Base-by-base conservation (phyloP, 225 moss, liverwort and hornwort species). In the Marchantia paleacea region DNA sequence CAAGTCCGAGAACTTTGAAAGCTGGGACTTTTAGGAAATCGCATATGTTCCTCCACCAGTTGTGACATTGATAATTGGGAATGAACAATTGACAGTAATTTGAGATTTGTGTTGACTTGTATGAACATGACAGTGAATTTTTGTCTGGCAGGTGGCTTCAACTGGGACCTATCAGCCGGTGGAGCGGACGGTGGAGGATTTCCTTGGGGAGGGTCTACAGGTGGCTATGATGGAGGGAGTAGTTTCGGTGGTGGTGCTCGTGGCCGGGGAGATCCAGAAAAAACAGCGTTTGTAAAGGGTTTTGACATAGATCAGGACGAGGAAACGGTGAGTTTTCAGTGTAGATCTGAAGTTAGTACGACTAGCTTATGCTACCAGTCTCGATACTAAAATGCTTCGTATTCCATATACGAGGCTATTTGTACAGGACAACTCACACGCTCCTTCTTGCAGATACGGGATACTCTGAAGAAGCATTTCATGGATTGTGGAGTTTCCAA, bases 261-360 rank as follows among this genome's bases (percentile, higher is more conserved):
- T 67, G 75, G 77, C 61, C 77, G 80, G 54, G 84, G 82, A 19
- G 84, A 87, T 69, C 68, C 81, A 48, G 97, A 87, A 16, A 88
- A 82, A 79, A 99, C 95, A 57, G 90, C 89, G 0, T 99, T 30
- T 60, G 90, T 94, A 3, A 85, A 78, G 74, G 93, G 95, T 50
- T 99, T 99, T 53, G 95, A 95, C 77, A 99, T 86, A 74, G 82
- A 15, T 12, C 89, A 91, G 70, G 90, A 89, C 12, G 97, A 95
- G 82, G 92, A 92, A 10, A 79, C 88, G 65, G 97, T 95, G 15
- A 80, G 87, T 81, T 18, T 25, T 29, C 16, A 8, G 48, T 49
- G 8, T 7, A 8, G 22, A 13, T 28, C 26, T 55, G 13, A 74
- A 13, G 7, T 74, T 55, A 14, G 24, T 14, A 20, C 19, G 11